These are phyloP conservation scores for Cyberlindnera bimundalis DNA, from an alignment of 805 yeast genomes.

Conservation along the genomic window DNA sequence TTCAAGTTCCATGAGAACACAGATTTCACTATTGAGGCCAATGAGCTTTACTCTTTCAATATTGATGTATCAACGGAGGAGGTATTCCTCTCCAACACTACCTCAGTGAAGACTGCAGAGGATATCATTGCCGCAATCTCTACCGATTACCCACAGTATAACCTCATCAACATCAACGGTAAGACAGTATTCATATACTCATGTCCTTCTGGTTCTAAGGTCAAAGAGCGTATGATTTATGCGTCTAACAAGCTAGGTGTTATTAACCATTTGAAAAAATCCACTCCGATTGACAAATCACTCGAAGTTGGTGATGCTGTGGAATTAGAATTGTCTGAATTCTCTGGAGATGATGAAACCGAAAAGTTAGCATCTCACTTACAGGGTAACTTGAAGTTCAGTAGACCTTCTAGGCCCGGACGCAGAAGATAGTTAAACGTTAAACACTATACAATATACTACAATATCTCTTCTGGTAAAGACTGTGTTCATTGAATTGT, in stretches of 20 bases:
- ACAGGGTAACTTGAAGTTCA: slow-evolving; percentile 36
- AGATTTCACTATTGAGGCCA: slow-evolving; percentile 24
- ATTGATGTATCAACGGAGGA: slow-evolving; percentile 50
- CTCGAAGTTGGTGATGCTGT: slow-evolving; percentile 72
- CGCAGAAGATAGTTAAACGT: slow-evolving; percentile 34
- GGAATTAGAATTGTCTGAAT: slow-evolving; percentile 57
- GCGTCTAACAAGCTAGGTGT: slow-evolving; percentile 76
- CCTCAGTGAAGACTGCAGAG: slow-evolving; percentile 21
- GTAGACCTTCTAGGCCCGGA: slow-evolving; percentile 72
- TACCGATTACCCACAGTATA: slow-evolving; percentile 52
- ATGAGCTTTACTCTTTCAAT: slow-evolving; percentile 44
- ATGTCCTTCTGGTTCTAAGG: slow-evolving; percentile 88
- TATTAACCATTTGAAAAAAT: slow-evolving; percentile 43
- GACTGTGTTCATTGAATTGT: no score
- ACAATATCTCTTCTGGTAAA: no score
- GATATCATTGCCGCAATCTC: slow-evolving; percentile 35
- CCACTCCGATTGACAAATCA: slow-evolving; percentile 34
- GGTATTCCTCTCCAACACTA: slow-evolving; percentile 35
- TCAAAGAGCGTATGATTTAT: slow-evolving; percentile 87
- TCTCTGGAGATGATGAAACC: slow-evolving; percentile 28
- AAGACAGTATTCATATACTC: slow-evolving; percentile 65
- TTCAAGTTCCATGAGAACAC: slow-evolving; percentile 30
- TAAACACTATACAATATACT: background rate
- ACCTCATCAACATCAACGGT: slow-evolving; percentile 43
- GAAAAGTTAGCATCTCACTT: slow-evolving; percentile 14